These are phyloP conservation scores for Rusavskia elegans DNA, from an alignment of 495 filamentous ascomycete genomes.

Conservation along the genomic window DNA sequence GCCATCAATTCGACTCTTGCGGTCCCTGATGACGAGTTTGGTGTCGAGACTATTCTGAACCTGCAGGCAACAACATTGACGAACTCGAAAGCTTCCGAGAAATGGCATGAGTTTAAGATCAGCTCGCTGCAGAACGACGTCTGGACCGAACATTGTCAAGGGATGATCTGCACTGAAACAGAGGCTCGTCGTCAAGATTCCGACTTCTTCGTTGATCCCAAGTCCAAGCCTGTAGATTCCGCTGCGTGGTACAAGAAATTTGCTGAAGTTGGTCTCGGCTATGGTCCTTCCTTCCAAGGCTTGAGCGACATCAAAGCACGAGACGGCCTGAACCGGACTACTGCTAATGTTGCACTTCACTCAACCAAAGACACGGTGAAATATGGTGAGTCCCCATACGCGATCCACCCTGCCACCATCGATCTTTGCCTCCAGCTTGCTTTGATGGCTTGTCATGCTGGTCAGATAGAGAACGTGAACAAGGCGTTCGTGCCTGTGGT, in stretches of 20 bases:
- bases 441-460: slow-evolving; percentile 8
- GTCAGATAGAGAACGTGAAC: neutral
- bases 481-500: neutral
- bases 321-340: slow-evolving; percentile 1
- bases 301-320: slow-evolving; percentile 8
- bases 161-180: neutral
- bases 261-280: slow-evolving; percentile 11
- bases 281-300: slow-evolving; percentile 12
- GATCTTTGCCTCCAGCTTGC: slow-evolving; percentile 12
- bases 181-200: neutral
- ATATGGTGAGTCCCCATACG: slow-evolving; percentile 9
- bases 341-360: slow-evolving; percentile 3
- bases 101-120: slow-evolving; percentile 6
- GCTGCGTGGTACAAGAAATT: slow-evolving; percentile 12
- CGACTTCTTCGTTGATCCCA: neutral
- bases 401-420: slow-evolving; percentile 16
- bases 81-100: neutral
- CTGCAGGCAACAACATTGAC: slow-evolving; percentile 3
- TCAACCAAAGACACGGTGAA: slow-evolving; percentile 3
- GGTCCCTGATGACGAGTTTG: slow-evolving; percentile 12
- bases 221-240: neutral
- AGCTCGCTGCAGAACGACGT: slow-evolving; percentile 1
- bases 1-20: slow-evolving; percentile 4
- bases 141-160: slow-evolving; percentile 1
- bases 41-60: slow-evolving; percentile 11